Conservation (phyloP, 768 basidiomycete genomes). For the Hortiboletus campestris region DNA sequence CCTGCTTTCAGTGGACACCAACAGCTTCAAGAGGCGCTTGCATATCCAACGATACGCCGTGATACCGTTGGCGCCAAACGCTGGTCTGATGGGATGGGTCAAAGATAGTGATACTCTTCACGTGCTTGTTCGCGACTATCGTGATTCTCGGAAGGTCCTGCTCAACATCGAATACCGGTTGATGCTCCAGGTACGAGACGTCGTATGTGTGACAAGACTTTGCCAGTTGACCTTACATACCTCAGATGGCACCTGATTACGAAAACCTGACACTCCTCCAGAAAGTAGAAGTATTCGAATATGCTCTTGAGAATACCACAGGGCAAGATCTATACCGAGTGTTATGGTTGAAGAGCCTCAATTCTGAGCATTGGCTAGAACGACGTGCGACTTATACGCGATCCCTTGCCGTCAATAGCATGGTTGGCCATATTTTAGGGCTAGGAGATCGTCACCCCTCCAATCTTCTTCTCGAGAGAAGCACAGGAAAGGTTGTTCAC, state of each 20-base stretch:
- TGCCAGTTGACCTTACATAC: neutral
- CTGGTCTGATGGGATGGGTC: slow-evolving; percentile 94
- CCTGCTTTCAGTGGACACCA: slow-evolving; percentile 85
- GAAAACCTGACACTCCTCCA: slow-evolving; percentile 91
- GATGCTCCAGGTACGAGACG: slow-evolving; percentile 88
- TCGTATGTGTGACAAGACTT: slow-evolving; percentile 53
- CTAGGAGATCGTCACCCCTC: slow-evolving; percentile 98
- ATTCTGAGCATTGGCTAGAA: slow-evolving; percentile 98
- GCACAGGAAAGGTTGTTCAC: slow-evolving; percentile 93
- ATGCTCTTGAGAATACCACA: slow-evolving; percentile 96
- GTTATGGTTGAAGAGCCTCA: slow-evolving; percentile 91
- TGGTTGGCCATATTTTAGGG: slow-evolving; percentile 98
- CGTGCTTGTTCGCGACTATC: slow-evolving; percentile 92
- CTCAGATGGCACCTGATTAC: slow-evolving; percentile 98
- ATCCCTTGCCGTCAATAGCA: slow-evolving; percentile 93
- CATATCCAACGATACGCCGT: slow-evolving; percentile 93
- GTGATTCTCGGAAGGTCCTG: slow-evolving; percentile 93
- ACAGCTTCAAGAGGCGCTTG: slow-evolving; percentile 93
- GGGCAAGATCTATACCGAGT: slow-evolving; percentile 97
- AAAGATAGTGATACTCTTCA: slow-evolving; percentile 94
- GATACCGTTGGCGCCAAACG: slow-evolving; percentile 93
- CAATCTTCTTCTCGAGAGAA: slow-evolving; percentile 88
- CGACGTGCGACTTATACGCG: slow-evolving; percentile 94
- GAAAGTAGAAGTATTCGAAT: slow-evolving; percentile 99
- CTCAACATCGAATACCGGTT: slow-evolving; percentile 98